A percentile compares a stretch with the other conserved stretches of the same genome.
phyloP scores from a whole-genome alignment of 2,329 filamentous ascomycete genomes.

The Exserohilum turcica region DNA sequence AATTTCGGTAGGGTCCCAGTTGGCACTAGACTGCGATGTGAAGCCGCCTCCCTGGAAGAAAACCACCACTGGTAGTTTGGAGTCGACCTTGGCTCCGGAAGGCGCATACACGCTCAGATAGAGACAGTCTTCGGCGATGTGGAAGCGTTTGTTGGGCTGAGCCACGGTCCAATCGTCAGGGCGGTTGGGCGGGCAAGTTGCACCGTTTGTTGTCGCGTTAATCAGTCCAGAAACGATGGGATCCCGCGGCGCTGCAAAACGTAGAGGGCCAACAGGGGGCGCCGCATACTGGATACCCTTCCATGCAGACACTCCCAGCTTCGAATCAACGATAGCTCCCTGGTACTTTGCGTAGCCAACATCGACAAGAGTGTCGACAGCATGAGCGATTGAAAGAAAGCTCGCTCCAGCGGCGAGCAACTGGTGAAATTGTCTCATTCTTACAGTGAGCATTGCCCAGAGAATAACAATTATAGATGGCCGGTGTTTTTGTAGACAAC shows the following conservation, averaged over 20 bases:
- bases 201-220: slow-evolving; percentile 33
- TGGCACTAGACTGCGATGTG: slow-evolving; percentile 53
- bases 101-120: slow-evolving; percentile 70
- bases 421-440: slow-evolving; percentile 1
- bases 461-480: neutral
- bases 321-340: slow-evolving; percentile 55
- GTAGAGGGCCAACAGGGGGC: slow-evolving; percentile 66
- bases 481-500: neutral
- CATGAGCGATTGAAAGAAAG: slow-evolving; percentile 15
- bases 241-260: slow-evolving; percentile 67
- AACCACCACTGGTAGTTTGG: slow-evolving; percentile 68
- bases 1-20: slow-evolving; percentile 67
- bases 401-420: slow-evolving; percentile 3
- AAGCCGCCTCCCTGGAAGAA: slow-evolving; percentile 58
- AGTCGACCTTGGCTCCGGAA: slow-evolving; percentile 54
- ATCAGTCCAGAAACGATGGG: slow-evolving; percentile 15
- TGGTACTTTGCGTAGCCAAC: slow-evolving; percentile 69
- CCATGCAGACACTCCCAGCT: slow-evolving; percentile 69
- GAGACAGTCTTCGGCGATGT: slow-evolving; percentile 67
- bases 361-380: slow-evolving; percentile 56
- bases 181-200: slow-evolving; percentile 42
- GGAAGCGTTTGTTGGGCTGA: slow-evolving; percentile 19
- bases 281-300: slow-evolving; percentile 75
- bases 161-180: slow-evolving; percentile 30
- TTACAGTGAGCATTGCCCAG: neutral